These are phyloP conservation scores for Williopsis jadinii DNA, from an alignment of 1,139 yeast genomes.

Conservation along the genomic window DNA sequence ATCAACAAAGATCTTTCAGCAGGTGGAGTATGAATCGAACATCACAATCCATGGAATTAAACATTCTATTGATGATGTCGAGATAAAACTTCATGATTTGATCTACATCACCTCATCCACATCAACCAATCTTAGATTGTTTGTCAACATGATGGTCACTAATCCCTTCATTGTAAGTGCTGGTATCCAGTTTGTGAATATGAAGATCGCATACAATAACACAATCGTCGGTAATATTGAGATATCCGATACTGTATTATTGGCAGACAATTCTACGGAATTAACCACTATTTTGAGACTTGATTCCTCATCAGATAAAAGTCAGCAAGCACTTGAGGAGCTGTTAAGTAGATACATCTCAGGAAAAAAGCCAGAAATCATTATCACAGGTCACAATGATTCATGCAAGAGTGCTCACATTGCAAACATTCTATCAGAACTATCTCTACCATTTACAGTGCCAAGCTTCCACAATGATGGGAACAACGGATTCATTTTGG, in stretches of 20 bases:
- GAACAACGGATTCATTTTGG: slow-evolving; percentile 30
- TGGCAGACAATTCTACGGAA: slow-evolving; percentile 18
- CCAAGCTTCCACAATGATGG: slow-evolving; percentile 14
- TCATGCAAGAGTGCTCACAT: slow-evolving; percentile 15
- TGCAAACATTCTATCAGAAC: slow-evolving; percentile 16
- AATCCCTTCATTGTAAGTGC: slow-evolving; percentile 32
- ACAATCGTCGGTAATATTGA: slow-evolving; percentile 24
- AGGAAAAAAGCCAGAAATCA: slow-evolving; percentile 21
- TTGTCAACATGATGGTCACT: slow-evolving; percentile 29
- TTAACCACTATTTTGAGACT: slow-evolving; percentile 14
- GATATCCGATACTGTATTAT: slow-evolving; percentile 23
- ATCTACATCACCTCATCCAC: slow-evolving; percentile 24
- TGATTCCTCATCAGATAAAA: slow-evolving; percentile 4
- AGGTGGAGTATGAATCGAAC: slow-evolving; percentile 14
- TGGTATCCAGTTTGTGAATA: slow-evolving; percentile 18
- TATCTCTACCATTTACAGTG: slow-evolving; percentile 18
- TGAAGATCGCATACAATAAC: slow-evolving; percentile 7
- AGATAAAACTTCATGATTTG: slow-evolving; percentile 24
- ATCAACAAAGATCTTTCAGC: slow-evolving; percentile 18
- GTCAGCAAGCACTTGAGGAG: slow-evolving; percentile 18
- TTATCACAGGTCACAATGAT: slow-evolving; percentile 18
- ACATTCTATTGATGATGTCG: slow-evolving; percentile 18
- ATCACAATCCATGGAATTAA: slow-evolving; percentile 6
- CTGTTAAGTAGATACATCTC: slow-evolving; percentile 28
- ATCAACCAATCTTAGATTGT: slow-evolving; percentile 13